Evolutionary conservation across 352 stramenopile genomes (phyloP), one percentile per base, ranked within the genome.

Genomic region (Peronospora belbahrii): DNA sequence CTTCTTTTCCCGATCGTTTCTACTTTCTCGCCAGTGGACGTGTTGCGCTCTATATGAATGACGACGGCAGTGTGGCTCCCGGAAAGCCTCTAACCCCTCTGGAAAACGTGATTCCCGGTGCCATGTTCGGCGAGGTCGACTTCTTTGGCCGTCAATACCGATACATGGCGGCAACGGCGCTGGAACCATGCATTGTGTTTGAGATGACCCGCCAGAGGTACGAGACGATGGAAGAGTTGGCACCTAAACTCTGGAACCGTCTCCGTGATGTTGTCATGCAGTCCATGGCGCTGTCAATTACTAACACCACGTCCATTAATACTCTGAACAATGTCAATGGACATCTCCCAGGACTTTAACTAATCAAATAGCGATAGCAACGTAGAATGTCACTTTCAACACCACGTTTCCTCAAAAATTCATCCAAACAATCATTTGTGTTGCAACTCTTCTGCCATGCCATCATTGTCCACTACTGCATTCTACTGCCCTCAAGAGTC

Each of bases 121-220:
- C 77, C 23, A 86, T 91, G 70, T 94, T 94, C 54, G 82, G 82
- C 17, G 82, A 94, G 45, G 79, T 89, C 2, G 82, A 94, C 42
- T 94, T 94, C 45, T 90, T 93, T 37, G 71, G 77, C 23, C 59
- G 56, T 17, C 82, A 93, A 47, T 70, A 67, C 17, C 71, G 80
- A 27, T 70, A 77, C 50, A 82, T 88, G 70, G 68, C 57, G 27
- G 80, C 72, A 6, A 61, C 42, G 0, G 67, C 80, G 0, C 48
- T 72, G 19, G 62, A 74, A 31, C 57, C 60, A 3, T 82, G 72
- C 43, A 67, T 78, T 17, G 77, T 91, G 36, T 91, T 83, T 36
- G 70, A 83, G 43, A 74, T 91, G 61, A 75, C 59, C 2, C 76
- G 76, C 9, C 53, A 68, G 14, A 76, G 62, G 3, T 88, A 88